Evolutionary conservation across 139 green algal species (phyloP), one percentile per base, ranked within the genome.

Genomic region (Chlamydomonas applanata): DNA sequence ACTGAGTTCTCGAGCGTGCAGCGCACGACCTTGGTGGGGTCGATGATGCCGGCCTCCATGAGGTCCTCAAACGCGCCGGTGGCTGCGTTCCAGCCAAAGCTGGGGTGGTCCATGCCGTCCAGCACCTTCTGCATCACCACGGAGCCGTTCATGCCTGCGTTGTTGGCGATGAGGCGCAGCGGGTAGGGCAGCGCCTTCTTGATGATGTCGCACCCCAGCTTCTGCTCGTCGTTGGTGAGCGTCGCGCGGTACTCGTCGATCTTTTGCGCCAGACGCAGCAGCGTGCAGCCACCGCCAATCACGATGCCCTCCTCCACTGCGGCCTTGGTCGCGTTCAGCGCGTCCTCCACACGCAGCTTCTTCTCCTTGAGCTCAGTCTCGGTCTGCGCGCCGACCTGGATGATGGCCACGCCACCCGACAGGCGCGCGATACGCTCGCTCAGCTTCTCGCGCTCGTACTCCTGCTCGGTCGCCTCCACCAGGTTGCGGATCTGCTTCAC

Each of bases 321-420:
- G 1, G 94, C 96, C 89, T 99, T 99, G 73, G 96, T 99, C 34
- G 96, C 96, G 85, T 99, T 99, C 19, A 99, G 84, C 3, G 96
- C 96, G 77, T 99, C 96, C 91, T 99, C 96, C 79, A 99, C 96
- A 17, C 96, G 93, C 76, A 99, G 90, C 92, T 99, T 99, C 93
- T 99, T 99, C 89, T 99, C 96, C 90, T 99, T 99, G 20, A 99
- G 91, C 91, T 99, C 96, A 7, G 96, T 99, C 89, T 99, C 96
- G 4, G 96, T 99, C 83, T 99, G 94, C 25, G 95, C 96, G 76
- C 96, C 96, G 29, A 99, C 95, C 92, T 98, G 94, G 79, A 99
- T 97, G 84, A 99, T 94, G 56, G 96, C 96, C 30, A 99, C 96
- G 36, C 96, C 96, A 69, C 96, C 96, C 29, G 85, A 94, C 24